Conservation (phyloP, 2,329 filamentous ascomycete genomes). For the Diaporthe ampelina region DNA sequence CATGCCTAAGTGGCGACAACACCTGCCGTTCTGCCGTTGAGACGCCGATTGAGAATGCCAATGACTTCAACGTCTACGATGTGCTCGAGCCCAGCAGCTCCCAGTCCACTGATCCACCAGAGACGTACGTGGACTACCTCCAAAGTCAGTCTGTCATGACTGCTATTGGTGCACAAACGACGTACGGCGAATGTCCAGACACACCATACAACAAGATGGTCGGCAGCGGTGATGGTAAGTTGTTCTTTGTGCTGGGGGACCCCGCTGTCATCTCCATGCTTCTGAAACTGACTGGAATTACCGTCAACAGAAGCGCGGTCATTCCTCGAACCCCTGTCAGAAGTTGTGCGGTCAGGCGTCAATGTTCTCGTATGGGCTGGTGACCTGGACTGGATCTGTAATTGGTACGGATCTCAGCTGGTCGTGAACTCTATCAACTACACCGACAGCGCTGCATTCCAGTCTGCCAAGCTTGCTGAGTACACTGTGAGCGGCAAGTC, state of each 20-base stretch:
- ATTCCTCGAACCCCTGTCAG: constrained; percentile 58
- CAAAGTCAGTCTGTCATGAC: constrained; percentile 52
- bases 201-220: constrained; percentile 54
- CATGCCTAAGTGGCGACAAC: constrained; percentile 47
- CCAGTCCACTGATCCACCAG: constrained; percentile 54
- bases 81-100: constrained; percentile 50
- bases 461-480: constrained; percentile 49
- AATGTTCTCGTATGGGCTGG: constrained; percentile 68
- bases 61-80: constrained; percentile 62
- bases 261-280: too few species aligned
- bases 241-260: too few species aligned
- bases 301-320: constrained; percentile 54
- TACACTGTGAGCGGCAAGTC: constrained; percentile 64
- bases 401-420: constrained; percentile 66
- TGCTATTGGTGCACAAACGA: constrained; percentile 60
- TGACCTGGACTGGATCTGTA: constrained; percentile 71
- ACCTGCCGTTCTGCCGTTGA: constrained; percentile 49
- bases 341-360: constrained; percentile 62
- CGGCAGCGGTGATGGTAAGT: constrained; percentile 54
- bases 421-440: constrained; percentile 62
- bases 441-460: constrained; percentile 56
- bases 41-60: constrained; percentile 42
- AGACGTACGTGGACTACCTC: constrained; percentile 59
- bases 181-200: constrained; percentile 58
- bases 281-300: background rate